These are phyloP conservation scores for Aspergillus cristatus DNA, from an alignment of 495 filamentous ascomycete species.

Conservation along the genomic window DNA sequence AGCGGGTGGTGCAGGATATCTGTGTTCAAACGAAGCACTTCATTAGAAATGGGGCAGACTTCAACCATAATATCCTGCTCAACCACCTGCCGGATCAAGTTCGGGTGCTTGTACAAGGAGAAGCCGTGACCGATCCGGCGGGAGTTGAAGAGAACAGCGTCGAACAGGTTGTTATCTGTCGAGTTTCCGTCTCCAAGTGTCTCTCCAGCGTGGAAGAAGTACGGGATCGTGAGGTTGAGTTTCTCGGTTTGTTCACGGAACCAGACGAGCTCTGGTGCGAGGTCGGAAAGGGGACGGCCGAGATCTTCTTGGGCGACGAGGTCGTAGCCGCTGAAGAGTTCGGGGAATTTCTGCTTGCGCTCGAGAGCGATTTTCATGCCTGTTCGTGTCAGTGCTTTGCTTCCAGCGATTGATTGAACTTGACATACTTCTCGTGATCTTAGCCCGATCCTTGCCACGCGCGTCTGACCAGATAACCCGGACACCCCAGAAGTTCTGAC, in stretches of 20 bases:
- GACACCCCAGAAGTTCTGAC: constrained; percentile 10
- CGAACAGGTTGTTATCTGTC: constrained; percentile 14
- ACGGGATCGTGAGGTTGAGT: constrained; percentile 10
- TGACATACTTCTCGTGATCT: constrained; percentile 2
- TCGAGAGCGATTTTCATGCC: constrained; percentile 10
- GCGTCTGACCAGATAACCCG: constrained; percentile 11
- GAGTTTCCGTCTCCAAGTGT: constrained; percentile 15
- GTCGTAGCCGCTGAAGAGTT: constrained; percentile 14
- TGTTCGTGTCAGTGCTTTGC: background rate
- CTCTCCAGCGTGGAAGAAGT: constrained; percentile 18
- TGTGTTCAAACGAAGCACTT: constrained; percentile 13
- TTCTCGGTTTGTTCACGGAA: constrained; percentile 9
- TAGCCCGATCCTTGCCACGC: constrained; percentile 2
- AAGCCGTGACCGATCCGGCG: constrained; percentile 18
- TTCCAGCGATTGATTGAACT: background rate
- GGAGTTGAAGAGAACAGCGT: constrained; percentile 12
- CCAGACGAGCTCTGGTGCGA: constrained; percentile 12
- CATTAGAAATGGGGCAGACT: constrained; percentile 16
- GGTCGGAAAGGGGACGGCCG: constrained; percentile 10
- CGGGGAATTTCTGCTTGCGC: constrained; percentile 8
- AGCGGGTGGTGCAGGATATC: constrained; percentile 12
- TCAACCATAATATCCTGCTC: constrained; percentile 12
- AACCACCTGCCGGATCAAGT: constrained; percentile 9
- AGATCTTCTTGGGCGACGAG: constrained; percentile 15
- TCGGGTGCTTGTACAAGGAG: constrained; percentile 15